These are phyloP conservation scores for Cryptosporidium parvum DNA, from an alignment of 169 alveolate genomes.

Conservation along the genomic window DNA sequence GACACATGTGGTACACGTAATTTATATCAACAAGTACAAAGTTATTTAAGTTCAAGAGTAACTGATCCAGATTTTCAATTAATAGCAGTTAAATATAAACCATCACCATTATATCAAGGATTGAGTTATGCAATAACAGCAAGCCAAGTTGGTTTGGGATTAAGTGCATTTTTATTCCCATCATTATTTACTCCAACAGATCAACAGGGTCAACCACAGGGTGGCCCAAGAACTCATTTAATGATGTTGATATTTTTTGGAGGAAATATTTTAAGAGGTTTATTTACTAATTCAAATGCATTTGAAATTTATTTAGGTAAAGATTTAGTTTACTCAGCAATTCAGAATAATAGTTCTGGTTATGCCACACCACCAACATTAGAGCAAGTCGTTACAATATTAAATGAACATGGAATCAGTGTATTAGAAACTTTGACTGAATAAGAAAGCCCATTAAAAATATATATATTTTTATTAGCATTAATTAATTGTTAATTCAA, in stretches of 20 bases:
- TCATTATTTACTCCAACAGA: slow-evolving; percentile 39
- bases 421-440: slow-evolving; percentile 79
- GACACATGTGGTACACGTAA: slow-evolving; percentile 69
- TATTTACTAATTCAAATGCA: slow-evolving; percentile 69
- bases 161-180: slow-evolving; percentile 64
- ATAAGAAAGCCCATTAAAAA: background rate
- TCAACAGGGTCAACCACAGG: slow-evolving; percentile 41
- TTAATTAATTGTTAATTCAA: too few species aligned
- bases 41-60: slow-evolving; percentile 64
- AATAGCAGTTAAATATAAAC: slow-evolving; percentile 41
- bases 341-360: slow-evolving; percentile 58
- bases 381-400: slow-evolving; percentile 74
- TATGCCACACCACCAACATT: slow-evolving; percentile 65
- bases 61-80: slow-evolving; percentile 69
- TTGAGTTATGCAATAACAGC: slow-evolving; percentile 59
- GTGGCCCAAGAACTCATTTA: slow-evolving; percentile 69
- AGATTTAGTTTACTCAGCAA: slow-evolving; percentile 53
- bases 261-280: slow-evolving; percentile 44
- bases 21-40: slow-evolving; percentile 69
- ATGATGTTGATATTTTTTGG: slow-evolving; percentile 64
- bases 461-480: too few species aligned
- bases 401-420: slow-evolving; percentile 80
- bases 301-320: slow-evolving; percentile 63
- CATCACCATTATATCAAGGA: slow-evolving; percentile 51
- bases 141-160: slow-evolving; percentile 50